phyloP scores from a whole-genome alignment of 2,329 filamentous ascomycete species.

The Trichothecium sympodiale region DNA sequence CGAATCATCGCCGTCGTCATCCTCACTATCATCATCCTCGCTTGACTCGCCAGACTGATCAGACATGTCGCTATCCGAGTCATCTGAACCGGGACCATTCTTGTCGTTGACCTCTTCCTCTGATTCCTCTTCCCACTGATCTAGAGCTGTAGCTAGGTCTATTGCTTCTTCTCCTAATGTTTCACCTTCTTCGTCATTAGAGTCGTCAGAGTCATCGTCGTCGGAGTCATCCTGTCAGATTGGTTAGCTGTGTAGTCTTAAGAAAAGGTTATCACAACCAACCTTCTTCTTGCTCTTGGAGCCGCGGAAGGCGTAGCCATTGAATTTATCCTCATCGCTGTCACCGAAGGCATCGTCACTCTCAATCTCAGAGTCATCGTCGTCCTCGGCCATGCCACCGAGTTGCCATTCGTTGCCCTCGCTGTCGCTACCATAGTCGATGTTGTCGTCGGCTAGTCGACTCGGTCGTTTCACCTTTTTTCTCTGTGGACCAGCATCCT shows the following conservation, averaged over 20 bases:
- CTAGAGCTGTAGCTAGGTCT: slow-evolving; percentile 44
- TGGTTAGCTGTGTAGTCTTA: neutral
- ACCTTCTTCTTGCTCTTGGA: slow-evolving; percentile 25
- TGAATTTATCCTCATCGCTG: slow-evolving; percentile 77
- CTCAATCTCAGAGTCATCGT: slow-evolving; percentile 54
- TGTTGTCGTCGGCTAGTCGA: slow-evolving; percentile 40
- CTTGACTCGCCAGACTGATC: slow-evolving; percentile 28
- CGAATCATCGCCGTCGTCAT: slow-evolving; percentile 42
- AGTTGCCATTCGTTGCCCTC: slow-evolving; percentile 80
- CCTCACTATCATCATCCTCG: slow-evolving; percentile 34
- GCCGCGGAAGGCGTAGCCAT: slow-evolving; percentile 53
- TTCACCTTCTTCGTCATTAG: slow-evolving; percentile 42
- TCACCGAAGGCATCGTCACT: slow-evolving; percentile 76
- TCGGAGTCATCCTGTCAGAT: slow-evolving; percentile 10
- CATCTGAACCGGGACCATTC: slow-evolving; percentile 23
- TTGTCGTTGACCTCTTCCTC: slow-evolving; percentile 37
- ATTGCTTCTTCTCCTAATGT: slow-evolving; percentile 49
- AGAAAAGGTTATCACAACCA: neutral
- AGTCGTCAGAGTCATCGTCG: slow-evolving; percentile 47
- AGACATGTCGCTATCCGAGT: slow-evolving; percentile 30
- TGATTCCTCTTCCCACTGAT: slow-evolving; percentile 39
- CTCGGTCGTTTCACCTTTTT: slow-evolving; percentile 29
- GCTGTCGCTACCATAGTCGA: slow-evolving; percentile 70
- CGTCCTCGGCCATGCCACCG: slow-evolving; percentile 45
- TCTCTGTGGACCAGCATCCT: slow-evolving; percentile 38